Evolutionary conservation across 352 stramenopile species (phyloP).

Genomic region (Phytophthora crassamura): DNA sequence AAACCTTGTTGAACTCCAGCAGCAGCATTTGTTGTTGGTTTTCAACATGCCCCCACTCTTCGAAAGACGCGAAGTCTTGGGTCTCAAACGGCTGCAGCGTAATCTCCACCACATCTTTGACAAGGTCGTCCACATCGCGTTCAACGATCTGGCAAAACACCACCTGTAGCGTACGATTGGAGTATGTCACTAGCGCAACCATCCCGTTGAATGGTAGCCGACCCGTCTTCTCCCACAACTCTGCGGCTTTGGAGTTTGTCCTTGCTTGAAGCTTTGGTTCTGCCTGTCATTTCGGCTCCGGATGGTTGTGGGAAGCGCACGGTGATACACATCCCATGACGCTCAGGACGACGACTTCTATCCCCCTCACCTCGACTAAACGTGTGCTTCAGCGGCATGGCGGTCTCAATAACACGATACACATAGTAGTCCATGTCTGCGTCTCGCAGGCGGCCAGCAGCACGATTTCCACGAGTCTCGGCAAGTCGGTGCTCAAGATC

Average conservation of each 20-base stretch:
- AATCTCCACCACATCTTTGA: constrained; percentile 39
- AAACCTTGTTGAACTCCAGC: constrained; percentile 62
- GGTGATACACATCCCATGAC: constrained; percentile 42
- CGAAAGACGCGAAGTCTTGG: constrained; percentile 32
- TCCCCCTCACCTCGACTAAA: constrained; percentile 31
- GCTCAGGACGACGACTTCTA: constrained; percentile 20
- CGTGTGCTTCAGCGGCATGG: constrained; percentile 35
- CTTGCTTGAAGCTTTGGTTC: constrained; percentile 15
- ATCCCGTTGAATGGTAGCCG: constrained; percentile 42
- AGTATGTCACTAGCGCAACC: constrained; percentile 41
- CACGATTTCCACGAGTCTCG: constrained; percentile 12
- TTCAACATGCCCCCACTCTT: constrained; percentile 22
- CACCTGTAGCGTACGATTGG: constrained; percentile 19
- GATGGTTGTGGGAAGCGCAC: constrained; percentile 39
- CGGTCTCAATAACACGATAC: constrained; percentile 27
- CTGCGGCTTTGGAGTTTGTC: constrained; percentile 19
- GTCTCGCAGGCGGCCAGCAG: constrained; percentile 24
- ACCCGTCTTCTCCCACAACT: constrained; percentile 45
- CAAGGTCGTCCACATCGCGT: constrained; percentile 33
- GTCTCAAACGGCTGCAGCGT: constrained; percentile 46
- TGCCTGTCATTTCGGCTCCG: constrained; percentile 25
- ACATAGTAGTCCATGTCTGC: constrained; percentile 45
- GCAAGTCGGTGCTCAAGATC: constrained; percentile 34
- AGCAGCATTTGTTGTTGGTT: constrained; percentile 34
- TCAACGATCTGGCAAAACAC: constrained; percentile 50